phyloP scores from a whole-genome alignment of 257 asterid genomes.

The Verbascum thapsus region DNA sequence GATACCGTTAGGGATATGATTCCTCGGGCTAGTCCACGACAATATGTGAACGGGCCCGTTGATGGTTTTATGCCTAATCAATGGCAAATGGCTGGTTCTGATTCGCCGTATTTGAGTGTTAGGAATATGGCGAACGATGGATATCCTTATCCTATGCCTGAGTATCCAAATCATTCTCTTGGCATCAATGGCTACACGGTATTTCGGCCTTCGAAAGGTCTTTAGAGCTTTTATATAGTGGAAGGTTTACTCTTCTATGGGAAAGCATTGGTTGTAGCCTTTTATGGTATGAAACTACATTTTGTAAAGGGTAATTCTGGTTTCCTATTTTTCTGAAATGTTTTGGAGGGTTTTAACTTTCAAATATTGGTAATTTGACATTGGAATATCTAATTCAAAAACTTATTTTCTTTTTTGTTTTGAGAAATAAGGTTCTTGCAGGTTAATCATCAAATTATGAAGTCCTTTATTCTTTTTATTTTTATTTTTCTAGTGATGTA shows the following conservation, averaged over 20 bases:
- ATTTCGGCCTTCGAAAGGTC: slow-evolving; percentile 78
- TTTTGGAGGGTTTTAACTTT: slow-evolving; percentile 14
- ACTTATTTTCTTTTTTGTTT: background rate
- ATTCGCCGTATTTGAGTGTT: slow-evolving; percentile 39
- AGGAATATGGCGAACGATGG: slow-evolving; percentile 53
- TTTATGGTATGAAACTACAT: slow-evolving; percentile 27
- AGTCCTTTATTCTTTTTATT: too few relatives aligned
- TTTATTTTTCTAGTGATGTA: too few relatives aligned
- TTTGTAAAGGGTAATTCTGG: slow-evolving; percentile 32
- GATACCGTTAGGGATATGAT: slow-evolving; percentile 53
- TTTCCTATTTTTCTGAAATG: slow-evolving; percentile 21
- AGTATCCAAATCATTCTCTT: slow-evolving; percentile 49
- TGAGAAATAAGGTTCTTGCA: background rate
- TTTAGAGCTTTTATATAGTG: slow-evolving; percentile 30
- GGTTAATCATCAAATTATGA: background rate
- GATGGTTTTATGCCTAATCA: slow-evolving; percentile 56
- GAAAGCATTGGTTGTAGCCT: slow-evolving; percentile 18
- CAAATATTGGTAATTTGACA: slow-evolving; percentile 26
- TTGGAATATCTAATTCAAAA: slow-evolving; percentile 8
- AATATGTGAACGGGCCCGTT: slow-evolving; percentile 56
- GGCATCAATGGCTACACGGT: slow-evolving; percentile 64
- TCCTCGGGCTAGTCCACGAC: slow-evolving; percentile 44
- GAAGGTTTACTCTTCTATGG: too few relatives aligned
- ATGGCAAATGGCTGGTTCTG: slow-evolving; percentile 75
- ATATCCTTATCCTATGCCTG: slow-evolving; percentile 52